These are phyloP conservation scores for Oxalis stricta DNA, from an alignment of 441 rosid genomes.

Conservation along the genomic window DNA sequence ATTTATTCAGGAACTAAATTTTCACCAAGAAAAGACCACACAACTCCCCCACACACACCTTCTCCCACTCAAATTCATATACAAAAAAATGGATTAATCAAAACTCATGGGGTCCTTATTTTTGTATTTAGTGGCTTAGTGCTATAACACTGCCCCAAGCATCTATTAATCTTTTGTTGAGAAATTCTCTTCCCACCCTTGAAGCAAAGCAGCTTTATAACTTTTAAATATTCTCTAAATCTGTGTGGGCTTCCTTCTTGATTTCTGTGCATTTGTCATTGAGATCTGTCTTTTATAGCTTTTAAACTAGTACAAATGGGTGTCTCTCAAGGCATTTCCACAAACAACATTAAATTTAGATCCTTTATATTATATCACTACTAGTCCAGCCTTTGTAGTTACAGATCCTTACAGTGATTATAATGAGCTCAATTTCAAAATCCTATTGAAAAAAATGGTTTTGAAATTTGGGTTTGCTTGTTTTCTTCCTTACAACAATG, in stretches of 20 bases:
- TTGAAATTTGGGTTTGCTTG: constrained; percentile 55
- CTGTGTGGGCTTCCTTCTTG: constrained; percentile 5
- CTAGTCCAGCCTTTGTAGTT: constrained; percentile 16
- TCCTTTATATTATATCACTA: not conserved
- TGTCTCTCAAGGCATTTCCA: constrained; percentile 25
- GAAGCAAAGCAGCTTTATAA: constrained; percentile 43
- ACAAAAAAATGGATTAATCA: constrained; percentile 13
- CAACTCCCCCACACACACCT: constrained; percentile 15
- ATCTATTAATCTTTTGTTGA: not conserved
- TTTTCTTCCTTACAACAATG: constrained; percentile 30
- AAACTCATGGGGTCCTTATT: not conserved
- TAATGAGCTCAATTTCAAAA: constrained; percentile 28
- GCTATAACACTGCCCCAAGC: not conserved
- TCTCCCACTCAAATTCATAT: constrained; percentile 15
- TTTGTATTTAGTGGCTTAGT: not conserved
- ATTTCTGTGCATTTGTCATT: constrained; percentile 28
- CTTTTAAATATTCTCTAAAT: constrained; percentile 12
- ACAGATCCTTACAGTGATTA: constrained; percentile 12
- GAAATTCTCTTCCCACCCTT: constrained; percentile 34
- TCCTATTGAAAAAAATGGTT: constrained; percentile 38
- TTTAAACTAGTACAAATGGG: no score
- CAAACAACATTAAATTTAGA: constrained; percentile 19
- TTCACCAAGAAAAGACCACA: constrained; percentile 3
- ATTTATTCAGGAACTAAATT: constrained; percentile 4
- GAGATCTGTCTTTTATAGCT: constrained; percentile 59